A percentile compares a stretch with the other conserved stretches of the same genome.
phyloP scores from a whole-genome alignment of 2,329 filamentous ascomycete genomes.

The Penicillium fuscoglaucum region DNA sequence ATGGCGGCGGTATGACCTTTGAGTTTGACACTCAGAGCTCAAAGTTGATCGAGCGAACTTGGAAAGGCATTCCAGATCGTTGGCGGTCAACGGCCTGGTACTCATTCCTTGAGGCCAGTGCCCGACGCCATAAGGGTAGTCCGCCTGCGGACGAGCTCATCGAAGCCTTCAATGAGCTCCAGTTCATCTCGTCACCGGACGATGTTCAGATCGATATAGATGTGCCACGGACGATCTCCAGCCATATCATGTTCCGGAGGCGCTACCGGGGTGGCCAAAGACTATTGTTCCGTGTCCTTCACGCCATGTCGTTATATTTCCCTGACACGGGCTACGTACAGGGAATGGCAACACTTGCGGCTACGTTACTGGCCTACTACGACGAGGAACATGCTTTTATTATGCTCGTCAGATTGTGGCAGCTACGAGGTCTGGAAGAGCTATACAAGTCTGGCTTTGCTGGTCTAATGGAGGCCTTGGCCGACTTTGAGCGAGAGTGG shows the following conservation, averaged over 20 bases:
- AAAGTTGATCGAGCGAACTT: constrained; percentile 87
- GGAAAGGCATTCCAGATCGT: constrained; percentile 96
- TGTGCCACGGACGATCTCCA: constrained; percentile 89
- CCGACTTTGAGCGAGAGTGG: constrained; percentile 84
- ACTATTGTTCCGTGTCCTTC: constrained; percentile 86
- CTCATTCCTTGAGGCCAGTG: constrained; percentile 80
- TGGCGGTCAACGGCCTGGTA: constrained; percentile 96
- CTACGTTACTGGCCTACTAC: constrained; percentile 92
- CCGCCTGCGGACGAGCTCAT: constrained; percentile 71
- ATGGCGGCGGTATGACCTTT: constrained; percentile 63
- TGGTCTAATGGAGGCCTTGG: constrained; percentile 80
- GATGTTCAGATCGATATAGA: constrained; percentile 97
- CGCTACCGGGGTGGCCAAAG: constrained; percentile 91
- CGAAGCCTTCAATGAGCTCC: constrained; percentile 69
- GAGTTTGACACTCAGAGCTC: constrained; percentile 80
- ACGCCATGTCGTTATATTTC: constrained; percentile 87
- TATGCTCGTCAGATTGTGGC: constrained; percentile 95
- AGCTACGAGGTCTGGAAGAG: constrained; percentile 78
- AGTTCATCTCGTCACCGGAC: constrained; percentile 74
- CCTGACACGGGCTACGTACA: constrained; percentile 93
- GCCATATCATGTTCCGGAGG: constrained; percentile 94
- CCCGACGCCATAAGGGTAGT: constrained; percentile 62
- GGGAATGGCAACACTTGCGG: constrained; percentile 92
- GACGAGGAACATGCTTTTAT: constrained; percentile 93
- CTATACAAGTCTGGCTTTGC: constrained; percentile 83